These are phyloP conservation scores for Xylaria flabelliformis DNA, from an alignment of 495 filamentous ascomycete genomes.

Conservation along the genomic window DNA sequence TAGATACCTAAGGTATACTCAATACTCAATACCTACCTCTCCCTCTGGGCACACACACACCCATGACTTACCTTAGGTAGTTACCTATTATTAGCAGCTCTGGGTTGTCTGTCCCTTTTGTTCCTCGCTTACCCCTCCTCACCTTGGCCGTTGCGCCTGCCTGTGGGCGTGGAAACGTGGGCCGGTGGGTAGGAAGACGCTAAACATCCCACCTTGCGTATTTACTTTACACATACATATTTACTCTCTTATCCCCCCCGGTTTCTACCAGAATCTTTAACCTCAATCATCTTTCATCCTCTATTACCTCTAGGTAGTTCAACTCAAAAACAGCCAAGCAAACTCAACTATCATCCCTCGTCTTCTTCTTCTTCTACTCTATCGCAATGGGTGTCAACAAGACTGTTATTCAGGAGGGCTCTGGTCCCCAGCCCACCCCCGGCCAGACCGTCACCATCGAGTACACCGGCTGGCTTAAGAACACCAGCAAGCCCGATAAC, in stretches of 20 bases:
- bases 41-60: neutral
- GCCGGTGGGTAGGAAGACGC: slow-evolving; percentile 8
- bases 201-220: slow-evolving; percentile 29
- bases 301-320: neutral
- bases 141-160: neutral
- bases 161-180: slow-evolving; percentile 3
- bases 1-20: no score
- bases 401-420: slow-evolving; percentile 50
- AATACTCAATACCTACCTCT: neutral
- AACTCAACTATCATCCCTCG: neutral
- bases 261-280: slow-evolving; percentile 11
- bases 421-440: slow-evolving; percentile 58
- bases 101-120: neutral
- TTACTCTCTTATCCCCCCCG: neutral
- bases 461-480: slow-evolving; percentile 84
- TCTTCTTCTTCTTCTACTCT: neutral
- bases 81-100: neutral
- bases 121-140: neutral
- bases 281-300: neutral
- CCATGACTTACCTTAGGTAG: neutral
- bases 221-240: slow-evolving; percentile 10
- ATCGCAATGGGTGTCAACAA: slow-evolving; percentile 59
- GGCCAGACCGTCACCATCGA: slow-evolving; percentile 78
- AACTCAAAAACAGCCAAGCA: neutral
- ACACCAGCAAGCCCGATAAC: slow-evolving; percentile 56